Conservation (phyloP, 257 asterid genomes). For the Cinchona pubescens region DNA sequence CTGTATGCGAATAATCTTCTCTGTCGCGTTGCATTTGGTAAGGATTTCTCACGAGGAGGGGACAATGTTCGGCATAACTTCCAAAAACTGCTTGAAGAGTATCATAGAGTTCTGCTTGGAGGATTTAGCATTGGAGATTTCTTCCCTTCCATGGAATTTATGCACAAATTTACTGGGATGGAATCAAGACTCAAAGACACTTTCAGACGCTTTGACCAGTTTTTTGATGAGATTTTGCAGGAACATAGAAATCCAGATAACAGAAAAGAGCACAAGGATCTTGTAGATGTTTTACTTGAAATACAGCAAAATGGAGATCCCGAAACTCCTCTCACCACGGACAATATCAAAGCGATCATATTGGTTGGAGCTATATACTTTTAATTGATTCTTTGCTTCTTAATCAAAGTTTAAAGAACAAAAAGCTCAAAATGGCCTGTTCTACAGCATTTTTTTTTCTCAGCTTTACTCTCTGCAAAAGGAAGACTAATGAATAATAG, state of each 20-base stretch:
- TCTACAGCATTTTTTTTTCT: not conserved
- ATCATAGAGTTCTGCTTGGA: constrained; percentile 47
- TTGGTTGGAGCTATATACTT: constrained; percentile 35
- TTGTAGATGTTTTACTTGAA: constrained; percentile 55
- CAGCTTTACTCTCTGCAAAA: not conserved
- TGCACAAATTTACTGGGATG: constrained; percentile 44
- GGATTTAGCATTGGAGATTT: constrained; percentile 59
- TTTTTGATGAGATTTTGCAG: constrained; percentile 38
- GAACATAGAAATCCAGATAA: constrained; percentile 25
- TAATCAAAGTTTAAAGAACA: not conserved
- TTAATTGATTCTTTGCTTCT: not conserved
- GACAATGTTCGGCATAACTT: constrained; percentile 45
- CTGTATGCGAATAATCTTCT: constrained; percentile 49
- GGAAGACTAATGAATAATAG: not conserved
- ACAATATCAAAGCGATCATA: constrained; percentile 60
- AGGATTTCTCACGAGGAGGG: constrained; percentile 42
- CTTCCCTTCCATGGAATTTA: constrained; percentile 53
- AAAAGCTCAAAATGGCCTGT: not conserved
- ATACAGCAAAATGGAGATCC: constrained; percentile 23
- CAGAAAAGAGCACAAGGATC: constrained; percentile 33
- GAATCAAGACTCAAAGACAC: constrained; percentile 38
- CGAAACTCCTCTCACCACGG: constrained; percentile 50
- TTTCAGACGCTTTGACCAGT: constrained; percentile 38
- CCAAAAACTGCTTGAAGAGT: constrained; percentile 45
- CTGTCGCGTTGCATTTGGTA: constrained; percentile 46